Percentiles rank a stretch among this genome's conserved stretches.
These are phyloP conservation scores for Penicillium angulare DNA, from an alignment of 495 filamentous ascomycete species.

Conservation along the genomic window DNA sequence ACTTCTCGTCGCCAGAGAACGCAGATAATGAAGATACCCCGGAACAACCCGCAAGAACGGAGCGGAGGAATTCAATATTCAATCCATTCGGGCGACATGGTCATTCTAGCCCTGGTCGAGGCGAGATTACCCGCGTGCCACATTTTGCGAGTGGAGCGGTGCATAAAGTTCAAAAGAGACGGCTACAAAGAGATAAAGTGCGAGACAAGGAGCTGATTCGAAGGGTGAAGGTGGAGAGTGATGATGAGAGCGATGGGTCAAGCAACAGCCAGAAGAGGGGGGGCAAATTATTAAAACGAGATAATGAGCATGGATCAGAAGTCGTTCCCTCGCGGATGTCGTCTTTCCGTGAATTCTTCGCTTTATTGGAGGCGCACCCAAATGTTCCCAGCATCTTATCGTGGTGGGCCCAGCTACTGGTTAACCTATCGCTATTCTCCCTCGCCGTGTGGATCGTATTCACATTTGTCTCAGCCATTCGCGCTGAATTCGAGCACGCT, in stretches of 20 bases:
- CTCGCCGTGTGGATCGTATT: conserved; percentile 69
- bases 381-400: conserved; percentile 83
- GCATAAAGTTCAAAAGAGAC: conserved; percentile 53
- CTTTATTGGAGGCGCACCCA: conserved; percentile 73
- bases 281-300: conserved; percentile 18
- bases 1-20: conserved; percentile 69
- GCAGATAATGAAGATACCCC: conserved; percentile 70
- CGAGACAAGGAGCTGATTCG: conserved; percentile 46
- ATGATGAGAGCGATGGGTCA: conserved; percentile 59
- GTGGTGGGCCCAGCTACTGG: conserved; percentile 75
- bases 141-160: conserved; percentile 54
- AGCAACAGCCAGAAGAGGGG: conserved; percentile 40
- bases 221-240: conserved; percentile 47
- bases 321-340: conserved; percentile 19
- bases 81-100: conserved; percentile 46
- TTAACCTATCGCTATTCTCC: conserved; percentile 72
- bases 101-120: conserved; percentile 55
- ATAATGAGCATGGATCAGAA: conserved; percentile 4
- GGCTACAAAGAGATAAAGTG: no score
- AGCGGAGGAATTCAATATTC: conserved; percentile 47
- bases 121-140: conserved; percentile 52
- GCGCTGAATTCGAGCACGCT: conserved; percentile 70
- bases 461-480: conserved; percentile 66
- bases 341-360: conserved; percentile 58
- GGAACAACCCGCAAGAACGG: conserved; percentile 48